These are phyloP conservation scores for Phytophthora citrophthora DNA, from an alignment of 352 stramenopile species.

Conservation along the genomic window DNA sequence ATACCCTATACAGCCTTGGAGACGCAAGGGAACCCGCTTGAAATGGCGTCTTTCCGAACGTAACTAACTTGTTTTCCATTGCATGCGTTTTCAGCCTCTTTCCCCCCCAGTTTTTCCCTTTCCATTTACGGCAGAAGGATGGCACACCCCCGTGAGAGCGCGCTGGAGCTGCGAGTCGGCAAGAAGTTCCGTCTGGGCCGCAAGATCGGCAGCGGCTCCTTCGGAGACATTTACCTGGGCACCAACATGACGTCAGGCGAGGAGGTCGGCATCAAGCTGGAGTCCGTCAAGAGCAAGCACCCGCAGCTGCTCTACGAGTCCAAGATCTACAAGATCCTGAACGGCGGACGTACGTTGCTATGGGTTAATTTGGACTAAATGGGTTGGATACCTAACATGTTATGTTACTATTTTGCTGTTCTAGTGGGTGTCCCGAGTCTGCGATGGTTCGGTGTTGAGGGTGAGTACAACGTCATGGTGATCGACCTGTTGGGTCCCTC, in stretches of 20 bases:
- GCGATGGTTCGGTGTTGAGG: conserved; percentile 99
- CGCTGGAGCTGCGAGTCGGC: conserved; percentile 97
- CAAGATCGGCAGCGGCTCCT: conserved; percentile 99
- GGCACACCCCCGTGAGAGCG: conserved; percentile 72
- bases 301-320: conserved; percentile 99
- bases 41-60: not conserved
- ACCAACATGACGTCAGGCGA: conserved; percentile 99
- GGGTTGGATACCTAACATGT: conserved; percentile 9
- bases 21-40: conserved; percentile 9
- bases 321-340: conserved; percentile 99
- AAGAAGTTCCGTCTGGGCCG: conserved; percentile 99
- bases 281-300: conserved; percentile 97
- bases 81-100: conserved; percentile 17
- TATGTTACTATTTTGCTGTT: conserved; percentile 20
- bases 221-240: conserved; percentile 99
- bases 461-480: conserved; percentile 99
- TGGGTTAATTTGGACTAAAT: too few relatives aligned
- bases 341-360: conserved; percentile 94
- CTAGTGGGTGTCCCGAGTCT: conserved; percentile 98
- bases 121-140: conserved; percentile 40
- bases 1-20: too few relatives aligned
- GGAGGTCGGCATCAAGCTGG: conserved; percentile 99
- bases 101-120: conserved; percentile 16
- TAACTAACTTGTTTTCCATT: conserved; percentile 16
- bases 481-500: conserved; percentile 98